These are phyloP conservation scores for Cladophialophora immunda DNA, from an alignment of 2,329 filamentous ascomycete genomes.

Conservation along the genomic window DNA sequence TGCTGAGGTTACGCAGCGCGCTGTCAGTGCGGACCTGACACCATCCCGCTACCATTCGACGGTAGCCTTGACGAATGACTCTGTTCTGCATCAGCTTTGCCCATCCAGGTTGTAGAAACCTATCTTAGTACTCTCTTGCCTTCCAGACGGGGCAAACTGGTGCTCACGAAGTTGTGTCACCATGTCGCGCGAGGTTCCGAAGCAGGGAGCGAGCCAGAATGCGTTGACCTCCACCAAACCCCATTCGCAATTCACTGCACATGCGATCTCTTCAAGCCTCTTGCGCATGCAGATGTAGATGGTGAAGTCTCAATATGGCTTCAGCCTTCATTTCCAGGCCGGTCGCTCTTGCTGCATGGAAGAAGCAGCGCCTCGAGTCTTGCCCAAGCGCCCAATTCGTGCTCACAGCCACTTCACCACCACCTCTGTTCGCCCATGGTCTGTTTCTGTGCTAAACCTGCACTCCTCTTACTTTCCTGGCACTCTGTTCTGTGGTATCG, in stretches of 20 bases:
- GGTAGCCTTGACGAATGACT: neutral
- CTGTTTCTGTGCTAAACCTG: neutral
- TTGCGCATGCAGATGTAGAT: neutral
- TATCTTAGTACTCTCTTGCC: neutral
- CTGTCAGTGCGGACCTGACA: constrained; percentile 9
- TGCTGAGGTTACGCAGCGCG: constrained; percentile 1
- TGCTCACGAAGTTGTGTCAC: neutral
- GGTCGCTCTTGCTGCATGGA: constrained; percentile 4
- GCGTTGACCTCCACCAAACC: neutral
- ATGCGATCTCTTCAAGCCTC: neutral
- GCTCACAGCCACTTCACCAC: neutral
- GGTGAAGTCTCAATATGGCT: neutral
- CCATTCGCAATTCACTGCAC: neutral
- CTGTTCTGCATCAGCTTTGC: neutral
- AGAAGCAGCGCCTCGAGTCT: neutral
- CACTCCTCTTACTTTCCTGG: constrained; percentile 4
- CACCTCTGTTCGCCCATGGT: neutral
- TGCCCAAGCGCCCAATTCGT: neutral
- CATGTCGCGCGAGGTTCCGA: neutral
- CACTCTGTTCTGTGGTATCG: constrained; percentile 7
- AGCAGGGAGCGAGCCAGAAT: neutral
- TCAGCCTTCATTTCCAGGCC: neutral
- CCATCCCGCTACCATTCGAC: constrained; percentile 3
- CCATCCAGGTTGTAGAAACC: constrained; percentile 6
- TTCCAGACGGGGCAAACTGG: neutral